Evolutionary conservation across 1,139 yeast genomes (phyloP).

Genomic region (Yamadazyma buinensis): DNA sequence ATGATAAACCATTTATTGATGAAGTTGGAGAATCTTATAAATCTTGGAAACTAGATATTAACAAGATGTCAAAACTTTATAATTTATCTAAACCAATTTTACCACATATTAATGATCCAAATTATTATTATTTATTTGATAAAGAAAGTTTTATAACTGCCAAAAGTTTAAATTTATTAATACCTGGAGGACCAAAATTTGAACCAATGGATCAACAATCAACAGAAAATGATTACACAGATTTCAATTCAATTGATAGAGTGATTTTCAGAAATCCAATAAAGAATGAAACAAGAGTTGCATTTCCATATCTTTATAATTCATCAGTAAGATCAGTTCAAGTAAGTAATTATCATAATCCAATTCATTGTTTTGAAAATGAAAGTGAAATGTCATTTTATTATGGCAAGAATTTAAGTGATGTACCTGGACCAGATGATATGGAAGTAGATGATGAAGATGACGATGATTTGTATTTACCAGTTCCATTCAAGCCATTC

Average conservation of each 20-base stretch:
- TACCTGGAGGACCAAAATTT: slow-evolving; percentile 96
- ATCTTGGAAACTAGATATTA: slow-evolving; percentile 62
- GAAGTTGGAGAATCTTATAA: slow-evolving; percentile 71
- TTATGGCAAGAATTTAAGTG: slow-evolving; percentile 11
- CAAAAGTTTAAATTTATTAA: slow-evolving; percentile 77
- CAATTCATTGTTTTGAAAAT: slow-evolving; percentile 49
- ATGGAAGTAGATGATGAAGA: slow-evolving; percentile 5
- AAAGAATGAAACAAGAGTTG: slow-evolving; percentile 79
- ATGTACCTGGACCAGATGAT: slow-evolving; percentile 7
- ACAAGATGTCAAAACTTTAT: slow-evolving; percentile 63
- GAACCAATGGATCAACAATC: slow-evolving; percentile 77
- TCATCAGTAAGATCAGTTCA: slow-evolving; percentile 68
- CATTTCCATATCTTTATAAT: slow-evolving; percentile 82
- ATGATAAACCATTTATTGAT: slow-evolving; percentile 68
- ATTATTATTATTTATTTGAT: slow-evolving; percentile 68
- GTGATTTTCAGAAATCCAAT: slow-evolving; percentile 75
- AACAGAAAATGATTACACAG: slow-evolving; percentile 72
- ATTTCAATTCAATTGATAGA: slow-evolving; percentile 84
- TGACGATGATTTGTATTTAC: slow-evolving; percentile 10
- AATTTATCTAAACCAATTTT: slow-evolving; percentile 68
- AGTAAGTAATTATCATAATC: slow-evolving; percentile 59
- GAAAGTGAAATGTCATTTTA: slow-evolving; percentile 29
- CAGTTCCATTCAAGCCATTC: slow-evolving; percentile 10
- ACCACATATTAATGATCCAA: slow-evolving; percentile 52
- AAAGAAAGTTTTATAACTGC: slow-evolving; percentile 81